Evolutionary conservation across 495 filamentous ascomycete genomes (phyloP), one percentile per base, ranked within the genome.

Genomic region (Xylaria venustula): DNA sequence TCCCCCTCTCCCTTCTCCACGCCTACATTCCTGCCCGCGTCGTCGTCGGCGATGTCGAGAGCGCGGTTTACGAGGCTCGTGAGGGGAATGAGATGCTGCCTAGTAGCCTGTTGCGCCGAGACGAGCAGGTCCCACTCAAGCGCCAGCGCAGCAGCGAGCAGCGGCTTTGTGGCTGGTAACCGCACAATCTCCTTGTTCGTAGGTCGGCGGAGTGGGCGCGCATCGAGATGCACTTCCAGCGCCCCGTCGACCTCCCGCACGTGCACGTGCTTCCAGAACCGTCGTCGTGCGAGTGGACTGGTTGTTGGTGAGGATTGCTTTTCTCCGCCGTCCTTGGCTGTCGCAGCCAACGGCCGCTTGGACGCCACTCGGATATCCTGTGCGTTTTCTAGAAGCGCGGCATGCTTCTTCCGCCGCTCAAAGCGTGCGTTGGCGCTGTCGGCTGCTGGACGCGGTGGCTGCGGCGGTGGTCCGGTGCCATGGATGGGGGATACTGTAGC

Each of bases 51-150:
- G 53, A 97, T 90, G 64, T 97, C 92, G 23, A 90, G 70, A 0
- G 91, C 92, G 6, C 95, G 87, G 20, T 90, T 87, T 15, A 86
- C 78, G 7, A 97, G 79, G 25, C 90, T 92, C 6, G 95, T 97
- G n/a, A 98, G 70, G 5, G 94, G 94, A 55, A 97, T 92, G 2
- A 92, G 82, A 71, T 97, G 91, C 59, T 87, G 82, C 47, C 85
- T 86, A 30, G 84, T 81, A 0, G 92, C 92, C 70, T 97, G 89
- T 61, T 89, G 85, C 2, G 88, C 84, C 53, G 88, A 89, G 22
- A 85, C 80, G 55, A 98, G 84, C 40, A 87, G 81, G 69, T 96
- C 91, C 94, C 94, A 98, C 76, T 98, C 94, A 9, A 94, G 71
- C 0, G 93, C 94, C 48, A 98, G 84, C 26, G 90, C 88, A 25